Conservation (phyloP, 768 basidiomycete species). For the Tremella yokohamensis region DNA sequence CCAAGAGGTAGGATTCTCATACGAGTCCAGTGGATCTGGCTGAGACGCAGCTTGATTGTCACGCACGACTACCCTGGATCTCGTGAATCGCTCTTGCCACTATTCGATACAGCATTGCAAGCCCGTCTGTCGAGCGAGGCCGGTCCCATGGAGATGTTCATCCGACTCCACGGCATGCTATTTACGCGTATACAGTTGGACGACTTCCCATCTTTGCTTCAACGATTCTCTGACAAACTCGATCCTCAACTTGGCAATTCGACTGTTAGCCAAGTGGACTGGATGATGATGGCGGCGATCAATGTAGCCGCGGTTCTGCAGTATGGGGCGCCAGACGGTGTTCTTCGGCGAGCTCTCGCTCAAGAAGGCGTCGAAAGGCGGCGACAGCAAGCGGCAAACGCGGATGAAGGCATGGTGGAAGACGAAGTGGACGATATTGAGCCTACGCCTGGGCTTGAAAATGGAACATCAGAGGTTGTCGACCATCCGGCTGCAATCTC, state of each 20-base stretch:
- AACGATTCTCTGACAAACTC: conserved; percentile 78
- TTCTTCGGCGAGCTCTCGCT: conserved; percentile 63
- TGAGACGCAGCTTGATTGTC: conserved; percentile 70
- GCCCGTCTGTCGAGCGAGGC: conserved; percentile 71
- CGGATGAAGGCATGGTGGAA: conserved; percentile 53
- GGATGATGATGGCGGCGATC: conserved; percentile 93
- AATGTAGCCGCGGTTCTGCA: conserved; percentile 80
- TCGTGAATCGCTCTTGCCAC: conserved; percentile 78
- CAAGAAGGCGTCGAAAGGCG: conserved; percentile 52
- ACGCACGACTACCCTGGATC: conserved; percentile 81
- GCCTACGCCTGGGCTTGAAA: conserved; percentile 31
- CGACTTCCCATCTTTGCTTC: conserved; percentile 75
- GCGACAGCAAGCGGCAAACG: conserved; percentile 24
- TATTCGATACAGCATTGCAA: conserved; percentile 79
- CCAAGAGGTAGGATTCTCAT: conserved; percentile 70
- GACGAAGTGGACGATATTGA: conserved; percentile 65
- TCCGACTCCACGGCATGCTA: conserved; percentile 92
- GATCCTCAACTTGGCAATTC: conserved; percentile 35
- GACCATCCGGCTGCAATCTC: neutral
- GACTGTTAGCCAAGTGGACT: conserved; percentile 60
- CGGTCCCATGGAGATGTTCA: conserved; percentile 68
- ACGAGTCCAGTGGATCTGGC: neutral
- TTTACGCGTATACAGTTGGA: conserved; percentile 94
- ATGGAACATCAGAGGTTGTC: neutral
- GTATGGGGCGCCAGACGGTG: conserved; percentile 72